Evolutionary conservation across 441 rosid genomes (phyloP).

Genomic region (Eutrema salsugineum): DNA sequence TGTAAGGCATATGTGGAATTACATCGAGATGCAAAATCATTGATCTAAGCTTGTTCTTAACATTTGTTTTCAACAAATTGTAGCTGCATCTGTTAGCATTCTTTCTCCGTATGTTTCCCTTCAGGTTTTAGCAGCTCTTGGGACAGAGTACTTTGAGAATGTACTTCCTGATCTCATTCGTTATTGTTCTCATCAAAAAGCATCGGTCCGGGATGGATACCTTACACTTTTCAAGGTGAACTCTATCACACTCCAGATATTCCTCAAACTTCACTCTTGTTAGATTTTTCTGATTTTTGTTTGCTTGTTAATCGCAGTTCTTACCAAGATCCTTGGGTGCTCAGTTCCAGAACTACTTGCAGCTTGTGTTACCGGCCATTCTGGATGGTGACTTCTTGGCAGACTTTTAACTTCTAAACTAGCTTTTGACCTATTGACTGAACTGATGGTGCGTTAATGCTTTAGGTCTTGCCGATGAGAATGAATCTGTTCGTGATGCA

Average conservation of each 20-base stretch:
- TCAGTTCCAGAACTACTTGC: constrained; percentile 93
- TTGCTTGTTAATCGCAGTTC: constrained; percentile 51
- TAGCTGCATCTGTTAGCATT: constrained; percentile 2
- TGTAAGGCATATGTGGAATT: neutral
- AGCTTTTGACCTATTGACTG: constrained; percentile 16
- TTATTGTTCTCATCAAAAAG: constrained; percentile 91
- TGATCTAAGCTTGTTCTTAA: neutral
- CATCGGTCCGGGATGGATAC: constrained; percentile 95
- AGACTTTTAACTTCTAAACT: constrained; percentile 3
- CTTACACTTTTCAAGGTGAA: constrained; percentile 93
- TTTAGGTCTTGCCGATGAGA: constrained; percentile 99
- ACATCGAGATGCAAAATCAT: neutral
- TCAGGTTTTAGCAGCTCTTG: constrained; percentile 87
- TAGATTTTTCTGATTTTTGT: neutral
- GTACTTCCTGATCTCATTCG: constrained; percentile 91
- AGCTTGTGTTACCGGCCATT: constrained; percentile 89
- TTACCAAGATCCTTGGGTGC: constrained; percentile 94
- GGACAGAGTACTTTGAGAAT: constrained; percentile 56
- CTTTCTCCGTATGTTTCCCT: constrained; percentile 12
- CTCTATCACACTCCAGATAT: neutral
- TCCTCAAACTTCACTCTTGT: neutral
- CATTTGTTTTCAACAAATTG: neutral
- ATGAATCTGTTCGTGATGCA: constrained; percentile 99
- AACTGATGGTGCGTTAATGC: neutral
- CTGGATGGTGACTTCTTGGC: constrained; percentile 61